phyloP scores from a whole-genome alignment of 2,329 filamentous ascomycete genomes.

The Epichloe festucae region DNA sequence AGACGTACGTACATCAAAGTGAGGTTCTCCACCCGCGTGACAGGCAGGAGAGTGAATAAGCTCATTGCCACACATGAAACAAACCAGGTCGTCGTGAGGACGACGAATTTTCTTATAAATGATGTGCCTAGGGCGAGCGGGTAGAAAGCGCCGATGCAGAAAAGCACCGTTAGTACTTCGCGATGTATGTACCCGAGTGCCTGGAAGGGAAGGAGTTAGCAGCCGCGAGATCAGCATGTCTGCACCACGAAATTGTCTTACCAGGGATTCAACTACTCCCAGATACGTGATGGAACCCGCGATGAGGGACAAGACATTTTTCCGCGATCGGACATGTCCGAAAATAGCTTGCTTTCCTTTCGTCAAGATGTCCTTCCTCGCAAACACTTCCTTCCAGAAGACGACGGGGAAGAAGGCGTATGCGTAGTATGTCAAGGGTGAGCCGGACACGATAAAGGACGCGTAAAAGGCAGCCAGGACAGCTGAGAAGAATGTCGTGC shows the following conservation, averaged over 20 bases:
- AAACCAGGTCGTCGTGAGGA: too few relatives aligned
- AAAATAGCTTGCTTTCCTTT: too few relatives aligned
- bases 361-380: conserved; percentile 41
- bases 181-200: conserved; percentile 59
- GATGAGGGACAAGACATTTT: too few relatives aligned
- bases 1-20: too few relatives aligned
- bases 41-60: too few relatives aligned
- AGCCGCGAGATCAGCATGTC: too few relatives aligned
- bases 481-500: conserved; percentile 56
- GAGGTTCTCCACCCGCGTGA: too few relatives aligned
- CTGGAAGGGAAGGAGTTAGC: too few relatives aligned
- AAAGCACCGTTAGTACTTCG: conserved; percentile 79
- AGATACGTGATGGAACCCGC: too few relatives aligned
- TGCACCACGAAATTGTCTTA: conserved; percentile 23
- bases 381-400: conserved; percentile 49
- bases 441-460: conserved; percentile 66
- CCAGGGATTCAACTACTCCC: conserved; percentile 44
- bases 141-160: too few relatives aligned
- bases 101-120: conserved; percentile 18
- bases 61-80: too few relatives aligned
- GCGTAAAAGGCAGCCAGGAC: conserved; percentile 64
- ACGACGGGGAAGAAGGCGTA: conserved; percentile 34
- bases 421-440: conserved; percentile 72
- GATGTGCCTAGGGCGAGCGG: conserved; percentile 19
- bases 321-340: too few relatives aligned